These are phyloP conservation scores for Phaseolus coccineus DNA, from an alignment of 331 rosid species.

Conservation along the genomic window DNA sequence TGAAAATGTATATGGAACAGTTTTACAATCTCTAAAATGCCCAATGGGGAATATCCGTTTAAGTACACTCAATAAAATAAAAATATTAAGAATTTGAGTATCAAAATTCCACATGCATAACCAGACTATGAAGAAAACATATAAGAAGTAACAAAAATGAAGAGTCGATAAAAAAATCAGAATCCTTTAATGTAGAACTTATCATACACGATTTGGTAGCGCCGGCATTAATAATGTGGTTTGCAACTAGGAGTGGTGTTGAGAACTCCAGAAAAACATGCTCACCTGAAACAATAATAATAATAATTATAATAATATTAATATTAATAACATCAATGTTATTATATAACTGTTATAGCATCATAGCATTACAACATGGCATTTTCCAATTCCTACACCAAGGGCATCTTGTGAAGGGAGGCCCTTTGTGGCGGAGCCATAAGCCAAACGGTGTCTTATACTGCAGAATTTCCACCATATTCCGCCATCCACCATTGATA, in stretches of 20 bases:
- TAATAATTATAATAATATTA: background rate
- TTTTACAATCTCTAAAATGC: background rate
- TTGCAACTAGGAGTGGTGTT: slow-evolving; percentile 67
- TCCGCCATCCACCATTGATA: background rate
- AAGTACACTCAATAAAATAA: background rate
- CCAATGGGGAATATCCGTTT: background rate
- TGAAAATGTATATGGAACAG: slow-evolving; percentile 8
- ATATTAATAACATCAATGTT: background rate
- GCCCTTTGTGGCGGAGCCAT: background rate
- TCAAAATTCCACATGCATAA: slow-evolving; percentile 32
- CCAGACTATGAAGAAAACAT: background rate
- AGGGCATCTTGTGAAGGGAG: background rate
- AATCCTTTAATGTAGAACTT: slow-evolving; percentile 26
- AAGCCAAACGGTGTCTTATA: background rate
- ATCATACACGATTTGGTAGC: slow-evolving; percentile 82
- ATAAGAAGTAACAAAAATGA: background rate
- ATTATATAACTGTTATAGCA: background rate
- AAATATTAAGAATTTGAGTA: background rate
- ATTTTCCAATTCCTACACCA: too few relatives aligned
- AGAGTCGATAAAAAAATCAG: slow-evolving; percentile 1
- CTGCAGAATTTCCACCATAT: background rate
- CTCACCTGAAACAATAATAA: slow-evolving; percentile 67
- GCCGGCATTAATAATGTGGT: slow-evolving; percentile 79
- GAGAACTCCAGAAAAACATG: slow-evolving; percentile 75
- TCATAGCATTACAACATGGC: background rate